Conservation (phyloP, 2,329 filamentous ascomycete genomes). For the Trichoderma sp. region DNA sequence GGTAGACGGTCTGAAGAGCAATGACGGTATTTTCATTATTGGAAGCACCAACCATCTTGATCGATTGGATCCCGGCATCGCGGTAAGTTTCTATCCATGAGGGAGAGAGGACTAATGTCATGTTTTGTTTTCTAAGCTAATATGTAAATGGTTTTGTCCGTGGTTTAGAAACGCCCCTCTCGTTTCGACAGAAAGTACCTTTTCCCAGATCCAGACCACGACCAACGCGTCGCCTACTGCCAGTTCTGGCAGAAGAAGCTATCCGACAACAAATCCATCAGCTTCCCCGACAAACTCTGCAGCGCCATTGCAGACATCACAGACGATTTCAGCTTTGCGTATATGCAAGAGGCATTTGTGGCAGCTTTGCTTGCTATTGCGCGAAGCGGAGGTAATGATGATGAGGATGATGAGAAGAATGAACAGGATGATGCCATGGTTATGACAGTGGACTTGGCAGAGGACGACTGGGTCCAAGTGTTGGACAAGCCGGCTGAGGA, state of each 20-base stretch:
- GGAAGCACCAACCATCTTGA: slow-evolving; percentile 70
- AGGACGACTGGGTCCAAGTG: slow-evolving; percentile 47
- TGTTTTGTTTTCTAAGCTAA: neutral
- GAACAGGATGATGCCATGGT: slow-evolving; percentile 17
- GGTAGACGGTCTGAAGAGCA: slow-evolving; percentile 69
- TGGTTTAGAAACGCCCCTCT: slow-evolving; percentile 60
- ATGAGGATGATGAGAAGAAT: slow-evolving; percentile 32
- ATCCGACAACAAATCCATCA: slow-evolving; percentile 56
- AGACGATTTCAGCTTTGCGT: slow-evolving; percentile 68
- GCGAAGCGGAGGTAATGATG: slow-evolving; percentile 34
- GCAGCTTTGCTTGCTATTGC: slow-evolving; percentile 65
- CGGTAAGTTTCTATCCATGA: slow-evolving; percentile 41
- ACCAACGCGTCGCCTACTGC: slow-evolving; percentile 62
- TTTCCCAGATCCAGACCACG: slow-evolving; percentile 60
- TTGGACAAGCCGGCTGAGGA: slow-evolving; percentile 36
- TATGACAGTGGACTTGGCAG: slow-evolving; percentile 38
- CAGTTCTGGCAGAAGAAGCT: slow-evolving; percentile 66
- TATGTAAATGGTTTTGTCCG: neutral
- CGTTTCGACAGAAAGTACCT: slow-evolving; percentile 70
- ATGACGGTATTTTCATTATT: slow-evolving; percentile 73
- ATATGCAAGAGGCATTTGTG: slow-evolving; percentile 71
- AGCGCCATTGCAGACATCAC: slow-evolving; percentile 64
- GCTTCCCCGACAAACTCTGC: slow-evolving; percentile 60
- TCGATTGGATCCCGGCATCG: slow-evolving; percentile 66
- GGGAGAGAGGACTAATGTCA: neutral